Conservation (phyloP, 331 rosid genomes). For the Rosa hybrid region DNA sequence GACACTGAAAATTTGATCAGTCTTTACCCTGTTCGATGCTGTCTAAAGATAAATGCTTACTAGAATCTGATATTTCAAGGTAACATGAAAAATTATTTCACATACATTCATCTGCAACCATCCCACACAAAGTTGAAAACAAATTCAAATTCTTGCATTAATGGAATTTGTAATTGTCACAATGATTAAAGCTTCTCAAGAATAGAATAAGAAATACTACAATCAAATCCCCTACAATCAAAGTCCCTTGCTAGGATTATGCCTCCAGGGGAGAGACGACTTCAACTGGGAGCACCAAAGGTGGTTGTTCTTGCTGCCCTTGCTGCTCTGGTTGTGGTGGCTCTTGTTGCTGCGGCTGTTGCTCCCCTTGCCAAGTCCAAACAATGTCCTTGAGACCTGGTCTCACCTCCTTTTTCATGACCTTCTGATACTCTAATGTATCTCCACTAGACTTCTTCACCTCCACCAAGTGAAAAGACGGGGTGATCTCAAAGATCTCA, state of each 20-base stretch:
- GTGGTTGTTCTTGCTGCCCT: conserved; percentile 15
- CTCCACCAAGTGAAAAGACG: conserved; percentile 67
- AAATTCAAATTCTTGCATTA: conserved; percentile 11
- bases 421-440: conserved; percentile 66
- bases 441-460: conserved; percentile 71
- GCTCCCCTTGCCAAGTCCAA: conserved; percentile 83
- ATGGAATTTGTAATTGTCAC: conserved; percentile 1
- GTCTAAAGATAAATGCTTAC: background rate
- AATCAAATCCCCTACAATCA: conserved; percentile 3
- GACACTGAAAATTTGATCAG: background rate
- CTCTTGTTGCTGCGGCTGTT: conserved; percentile 43
- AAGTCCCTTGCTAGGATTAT: background rate
- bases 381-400: conserved; percentile 86
- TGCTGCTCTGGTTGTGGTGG: conserved; percentile 21
- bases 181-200: background rate
- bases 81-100: background rate
- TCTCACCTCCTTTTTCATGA: conserved; percentile 60
- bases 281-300: conserved; percentile 22
- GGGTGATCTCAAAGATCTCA: conserved; percentile 80
- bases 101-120: background rate
- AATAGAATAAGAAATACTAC: conserved; percentile 20
- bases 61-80: background rate
- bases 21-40: background rate
- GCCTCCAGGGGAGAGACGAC: conserved; percentile 24
- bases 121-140: background rate